Evolutionary conservation across 176 grass and related monocot genomes (phyloP).

Genomic region (Avena sativa): DNA sequence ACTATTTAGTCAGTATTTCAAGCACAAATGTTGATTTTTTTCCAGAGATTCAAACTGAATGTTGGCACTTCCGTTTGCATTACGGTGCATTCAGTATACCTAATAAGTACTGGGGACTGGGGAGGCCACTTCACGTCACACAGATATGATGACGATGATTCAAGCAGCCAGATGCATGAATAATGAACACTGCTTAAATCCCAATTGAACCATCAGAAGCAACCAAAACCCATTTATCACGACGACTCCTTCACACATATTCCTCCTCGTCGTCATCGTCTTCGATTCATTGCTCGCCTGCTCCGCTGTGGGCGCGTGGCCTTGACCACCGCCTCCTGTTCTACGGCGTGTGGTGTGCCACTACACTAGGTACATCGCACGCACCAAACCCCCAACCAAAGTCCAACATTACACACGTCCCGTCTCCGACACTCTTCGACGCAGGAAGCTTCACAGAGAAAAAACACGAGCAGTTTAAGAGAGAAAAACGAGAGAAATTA

Average conservation of each 20-base stretch:
- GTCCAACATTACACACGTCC: not conserved
- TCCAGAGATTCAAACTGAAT: not conserved
- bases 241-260: not conserved
- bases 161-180: not conserved
- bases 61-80: not conserved
- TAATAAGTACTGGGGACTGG: not conserved
- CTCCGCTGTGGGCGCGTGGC: not conserved
- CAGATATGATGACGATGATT: not conserved
- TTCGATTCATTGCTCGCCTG: not conserved
- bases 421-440: not conserved
- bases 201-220: slow-evolving; percentile 17
- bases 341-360: not conserved
- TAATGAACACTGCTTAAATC: not conserved
- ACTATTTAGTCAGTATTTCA: not conserved
- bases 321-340: slow-evolving; percentile 43
- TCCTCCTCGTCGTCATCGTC: not conserved
- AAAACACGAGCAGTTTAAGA: not conserved
- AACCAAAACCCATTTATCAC: slow-evolving; percentile 42
- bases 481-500: not conserved
- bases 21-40: not conserved
- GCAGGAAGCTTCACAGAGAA: slow-evolving; percentile 3
- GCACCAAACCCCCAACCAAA: not conserved
- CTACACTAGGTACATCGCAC: not conserved
- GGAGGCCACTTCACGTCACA: not conserved
- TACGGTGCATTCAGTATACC: not conserved